Conservation (phyloP, 768 basidiomycete genomes). For the Pleurotus tuoliensis region DNA sequence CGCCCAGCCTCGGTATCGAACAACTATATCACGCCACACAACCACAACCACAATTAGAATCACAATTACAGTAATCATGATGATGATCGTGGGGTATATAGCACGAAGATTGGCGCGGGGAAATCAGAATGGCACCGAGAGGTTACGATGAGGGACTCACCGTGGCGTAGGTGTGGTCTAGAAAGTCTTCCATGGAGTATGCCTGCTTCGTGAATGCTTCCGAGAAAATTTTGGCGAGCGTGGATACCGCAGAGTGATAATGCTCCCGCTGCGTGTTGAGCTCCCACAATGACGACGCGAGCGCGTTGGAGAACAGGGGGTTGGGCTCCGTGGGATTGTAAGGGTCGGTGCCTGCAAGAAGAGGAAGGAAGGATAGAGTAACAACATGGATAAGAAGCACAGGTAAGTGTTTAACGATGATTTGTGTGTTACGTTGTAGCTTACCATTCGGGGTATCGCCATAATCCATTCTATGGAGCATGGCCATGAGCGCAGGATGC, state of each 20-base stretch:
- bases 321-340: constrained; percentile 65
- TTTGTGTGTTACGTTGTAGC: neutral
- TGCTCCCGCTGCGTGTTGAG: constrained; percentile 73
- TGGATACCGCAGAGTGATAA: constrained; percentile 86
- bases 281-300: constrained; percentile 93
- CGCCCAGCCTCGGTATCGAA: constrained; percentile 81
- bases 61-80: no score
- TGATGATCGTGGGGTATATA: no score
- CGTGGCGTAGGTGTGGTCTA: constrained; percentile 89
- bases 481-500: constrained; percentile 87
- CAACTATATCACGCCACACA: constrained; percentile 42
- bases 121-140: neutral
- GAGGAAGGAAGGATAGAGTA: neutral
- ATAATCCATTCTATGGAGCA: constrained; percentile 74
- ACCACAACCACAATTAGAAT: neutral
- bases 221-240: constrained; percentile 77
- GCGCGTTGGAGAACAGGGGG: constrained; percentile 73
- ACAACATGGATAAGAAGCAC: neutral
- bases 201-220: constrained; percentile 93
- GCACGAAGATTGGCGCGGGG: neutral
- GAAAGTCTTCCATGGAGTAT: constrained; percentile 91
- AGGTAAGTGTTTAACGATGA: neutral
- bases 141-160: constrained; percentile 35
- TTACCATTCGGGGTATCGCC: constrained; percentile 32
- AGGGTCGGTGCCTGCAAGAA: constrained; percentile 40